A percentile compares a stretch with the other conserved stretches of the same genome.
These are phyloP conservation scores for Ogataea nakhonphanomensis DNA, from an alignment of 805 yeast genomes.

Conservation along the genomic window DNA sequence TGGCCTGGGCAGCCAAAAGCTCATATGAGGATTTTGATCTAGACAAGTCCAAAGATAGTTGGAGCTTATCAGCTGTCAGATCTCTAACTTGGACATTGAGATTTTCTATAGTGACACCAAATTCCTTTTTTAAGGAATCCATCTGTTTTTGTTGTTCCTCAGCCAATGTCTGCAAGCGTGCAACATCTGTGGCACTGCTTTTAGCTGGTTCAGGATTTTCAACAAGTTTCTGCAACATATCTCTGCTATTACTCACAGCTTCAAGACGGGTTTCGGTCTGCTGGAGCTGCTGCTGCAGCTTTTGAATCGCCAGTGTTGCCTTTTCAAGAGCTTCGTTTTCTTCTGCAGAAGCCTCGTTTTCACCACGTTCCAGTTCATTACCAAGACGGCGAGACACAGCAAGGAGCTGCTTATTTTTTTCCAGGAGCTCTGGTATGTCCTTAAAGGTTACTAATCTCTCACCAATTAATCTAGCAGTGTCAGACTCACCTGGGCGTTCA, in stretches of 20 bases:
- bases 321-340: conserved; percentile 28
- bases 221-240: conserved; percentile 45
- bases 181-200: conserved; percentile 6
- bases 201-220: conserved; percentile 21
- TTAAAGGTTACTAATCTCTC: conserved; percentile 71
- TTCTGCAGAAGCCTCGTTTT: conserved; percentile 45
- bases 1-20: conserved; percentile 50
- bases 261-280: conserved; percentile 49
- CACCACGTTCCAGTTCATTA: conserved; percentile 63
- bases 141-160: conserved; percentile 34
- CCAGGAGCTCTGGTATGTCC: conserved; percentile 62
- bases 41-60: conserved; percentile 47
- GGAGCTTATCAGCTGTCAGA: conserved; percentile 41
- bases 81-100: conserved; percentile 45
- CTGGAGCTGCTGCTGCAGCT: conserved; percentile 57
- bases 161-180: conserved; percentile 19
- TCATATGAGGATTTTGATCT: conserved; percentile 52
- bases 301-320: conserved; percentile 65
- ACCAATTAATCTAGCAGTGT: conserved; percentile 68
- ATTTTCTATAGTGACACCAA: conserved; percentile 41
- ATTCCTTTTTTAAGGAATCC: conserved; percentile 41
- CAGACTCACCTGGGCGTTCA: conserved; percentile 42
- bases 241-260: conserved; percentile 63
- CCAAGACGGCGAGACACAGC: conserved; percentile 70
- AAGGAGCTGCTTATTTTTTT: conserved; percentile 70